Percentiles rank a stretch among this genome's conserved stretches.
These are phyloP conservation scores for Diplodia sapinea DNA, from an alignment of 2,329 filamentous ascomycete species.

Conservation along the genomic window DNA sequence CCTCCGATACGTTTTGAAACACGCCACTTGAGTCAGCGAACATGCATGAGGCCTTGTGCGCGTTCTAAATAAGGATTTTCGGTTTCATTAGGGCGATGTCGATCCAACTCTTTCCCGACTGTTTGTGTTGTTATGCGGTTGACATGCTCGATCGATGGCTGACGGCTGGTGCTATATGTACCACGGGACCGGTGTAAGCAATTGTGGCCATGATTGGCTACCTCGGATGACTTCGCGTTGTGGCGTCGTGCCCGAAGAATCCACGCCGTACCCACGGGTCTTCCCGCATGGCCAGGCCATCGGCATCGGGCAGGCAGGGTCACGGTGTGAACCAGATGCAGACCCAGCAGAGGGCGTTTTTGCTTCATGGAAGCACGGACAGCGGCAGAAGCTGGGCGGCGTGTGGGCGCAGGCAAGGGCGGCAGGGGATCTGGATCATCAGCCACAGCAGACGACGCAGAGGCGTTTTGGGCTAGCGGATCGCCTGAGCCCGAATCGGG, in stretches of 20 bases:
- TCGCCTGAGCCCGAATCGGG: constrained; percentile 9
- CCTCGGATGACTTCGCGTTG: too few species aligned
- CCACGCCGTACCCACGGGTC: too few species aligned
- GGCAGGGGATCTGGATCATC: not conserved
- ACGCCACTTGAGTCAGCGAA: constrained; percentile 13
- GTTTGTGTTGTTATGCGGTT: not conserved
- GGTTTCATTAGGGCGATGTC: not conserved
- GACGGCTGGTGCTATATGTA: not conserved
- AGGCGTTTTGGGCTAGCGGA: constrained; percentile 11
- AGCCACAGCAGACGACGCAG: constrained; percentile 2
- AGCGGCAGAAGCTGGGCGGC: too few species aligned
- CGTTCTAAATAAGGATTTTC: not conserved
- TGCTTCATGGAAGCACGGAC: not conserved
- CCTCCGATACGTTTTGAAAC: constrained; percentile 16
- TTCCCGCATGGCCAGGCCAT: too few species aligned
- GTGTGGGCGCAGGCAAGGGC: not conserved
- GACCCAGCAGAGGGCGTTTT: not conserved
- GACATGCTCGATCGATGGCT: not conserved
- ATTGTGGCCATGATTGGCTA: not conserved
- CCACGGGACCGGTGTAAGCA: not conserved
- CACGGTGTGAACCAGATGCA: not conserved
- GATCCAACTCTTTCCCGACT: not conserved
- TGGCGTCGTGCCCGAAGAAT: too few species aligned
- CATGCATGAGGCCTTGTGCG: constrained; percentile 7
- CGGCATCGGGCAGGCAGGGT: too few species aligned